phyloP scores from a whole-genome alignment of 148 eudicot species.

The Tetragonia tetragonoides region DNA sequence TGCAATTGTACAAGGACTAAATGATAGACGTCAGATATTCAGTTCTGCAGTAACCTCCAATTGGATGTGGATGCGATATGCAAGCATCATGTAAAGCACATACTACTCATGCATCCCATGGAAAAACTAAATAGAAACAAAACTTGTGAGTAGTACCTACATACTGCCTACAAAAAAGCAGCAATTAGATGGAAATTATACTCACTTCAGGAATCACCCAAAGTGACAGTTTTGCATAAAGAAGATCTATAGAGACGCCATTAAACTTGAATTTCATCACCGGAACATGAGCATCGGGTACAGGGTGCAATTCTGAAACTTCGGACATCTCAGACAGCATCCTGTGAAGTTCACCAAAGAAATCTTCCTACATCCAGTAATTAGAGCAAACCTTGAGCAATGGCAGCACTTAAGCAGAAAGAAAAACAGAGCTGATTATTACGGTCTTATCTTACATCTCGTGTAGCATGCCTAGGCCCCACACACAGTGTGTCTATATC shows the following conservation, averaged over 20 bases:
- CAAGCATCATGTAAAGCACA: background rate
- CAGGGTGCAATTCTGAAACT: constrained; percentile 57
- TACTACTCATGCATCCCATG: background rate
- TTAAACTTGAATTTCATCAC: constrained; percentile 60
- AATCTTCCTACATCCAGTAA: constrained; percentile 46
- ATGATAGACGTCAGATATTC: background rate
- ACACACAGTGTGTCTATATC: constrained; percentile 75
- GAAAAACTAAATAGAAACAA: background rate
- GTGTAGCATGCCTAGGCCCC: constrained; percentile 67
- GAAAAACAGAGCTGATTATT: background rate
- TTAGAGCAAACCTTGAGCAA: constrained; percentile 9
- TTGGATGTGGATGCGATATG: background rate
- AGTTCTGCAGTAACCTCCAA: no score
- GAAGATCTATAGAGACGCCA: constrained; percentile 72
- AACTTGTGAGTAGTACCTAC: background rate
- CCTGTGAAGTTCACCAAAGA: constrained; percentile 59
- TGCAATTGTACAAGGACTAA: background rate
- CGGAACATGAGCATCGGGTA: constrained; percentile 68
- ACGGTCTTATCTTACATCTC: constrained; percentile 42
- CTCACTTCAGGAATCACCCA: constrained; percentile 70
- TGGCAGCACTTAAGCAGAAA: constrained; percentile 1
- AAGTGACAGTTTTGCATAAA: constrained; percentile 56
- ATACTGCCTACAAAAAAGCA: constrained; percentile 5
- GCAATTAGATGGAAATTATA: background rate
- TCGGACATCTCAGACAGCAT: constrained; percentile 63